Base-by-base conservation (phyloP, 2,329 filamentous ascomycete species). In the Knufia fluminis region DNA sequence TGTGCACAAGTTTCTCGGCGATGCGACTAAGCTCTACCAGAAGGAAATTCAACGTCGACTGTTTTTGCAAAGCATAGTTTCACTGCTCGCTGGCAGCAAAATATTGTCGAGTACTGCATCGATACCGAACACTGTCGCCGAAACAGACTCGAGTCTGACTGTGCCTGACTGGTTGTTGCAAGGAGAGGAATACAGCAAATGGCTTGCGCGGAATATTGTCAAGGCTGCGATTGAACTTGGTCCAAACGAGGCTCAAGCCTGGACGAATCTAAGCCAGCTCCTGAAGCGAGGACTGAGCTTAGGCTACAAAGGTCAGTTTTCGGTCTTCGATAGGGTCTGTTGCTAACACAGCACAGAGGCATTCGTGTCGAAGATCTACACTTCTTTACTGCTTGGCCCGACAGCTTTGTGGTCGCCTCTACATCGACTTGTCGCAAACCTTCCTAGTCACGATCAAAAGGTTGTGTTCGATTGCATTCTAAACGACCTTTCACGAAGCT, bases 171-270 rank as follows among this genome's bases (percentile, higher is more conserved):
- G 87, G 86, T 60, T 86, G 28, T 73, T 78, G 0, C 75, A 82
- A 54, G 83, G 83, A 2, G 71, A 70, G 22, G 64, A 74, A 16
- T 94, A 86, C 66, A 76, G 78, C 10, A 66, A 67, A 24, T 95
- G 89, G 89, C 65, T 95, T 33, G 84, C 81, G 1, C 66, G 65
- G 12, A 86, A 82, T 61, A 71, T 92, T 44, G 70, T 65, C 28
- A 53, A 61, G 16, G 64, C 75, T 58, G 63, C 61, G 28, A 62
- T 61, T 62, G 24, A 61, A 56, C 22, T 82, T 66, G 70, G 66
- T 60, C 38, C 63, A 49, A 23, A 38, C 4, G 42, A 55, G 17
- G 24, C 16, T 22, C 49, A 64, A 54, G 26, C 54, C 49, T 57
- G 65, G 63, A 56, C 66, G 44, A 64, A 62, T 39, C 53, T 68